phyloP scores from a whole-genome alignment of 2,329 filamentous ascomycete genomes.

The Fusarium sp. region DNA sequence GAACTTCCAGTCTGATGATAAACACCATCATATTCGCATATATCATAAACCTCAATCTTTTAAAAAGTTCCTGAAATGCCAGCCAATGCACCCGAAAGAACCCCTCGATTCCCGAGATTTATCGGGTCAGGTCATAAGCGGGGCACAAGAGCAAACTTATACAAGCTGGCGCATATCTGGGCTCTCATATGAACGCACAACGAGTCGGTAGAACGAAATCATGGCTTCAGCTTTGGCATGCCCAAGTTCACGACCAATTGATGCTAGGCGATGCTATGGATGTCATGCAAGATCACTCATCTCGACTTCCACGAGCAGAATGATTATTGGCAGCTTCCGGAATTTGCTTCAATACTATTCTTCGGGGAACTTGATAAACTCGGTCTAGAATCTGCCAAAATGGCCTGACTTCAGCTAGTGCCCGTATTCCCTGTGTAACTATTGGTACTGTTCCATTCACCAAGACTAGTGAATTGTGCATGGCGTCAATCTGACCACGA shows the following conservation, averaged over 20 bases:
- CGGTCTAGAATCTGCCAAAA: conserved; percentile 22
- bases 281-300: conserved; percentile 5
- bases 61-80: conserved; percentile 6
- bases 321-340: neutral
- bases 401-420: conserved; percentile 23
- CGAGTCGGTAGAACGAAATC: neutral
- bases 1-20: neutral
- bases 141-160: conserved; percentile 25
- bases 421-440: conserved; percentile 22
- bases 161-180: conserved; percentile 13
- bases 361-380: neutral
- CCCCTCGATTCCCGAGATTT: conserved; percentile 34
- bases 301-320: neutral
- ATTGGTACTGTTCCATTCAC: neutral
- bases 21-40: conserved; percentile 19
- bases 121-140: conserved; percentile 40
- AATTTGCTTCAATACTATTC: neutral
- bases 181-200: neutral
- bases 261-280: neutral
- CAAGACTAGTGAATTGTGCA: neutral
- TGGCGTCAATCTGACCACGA: neutral
- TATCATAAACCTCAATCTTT: conserved; percentile 21
- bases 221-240: neutral
- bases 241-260: neutral
- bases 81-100: conserved; percentile 8